Conservation (phyloP, 768 basidiomycete species). For the Xanthoconium stramineum region DNA sequence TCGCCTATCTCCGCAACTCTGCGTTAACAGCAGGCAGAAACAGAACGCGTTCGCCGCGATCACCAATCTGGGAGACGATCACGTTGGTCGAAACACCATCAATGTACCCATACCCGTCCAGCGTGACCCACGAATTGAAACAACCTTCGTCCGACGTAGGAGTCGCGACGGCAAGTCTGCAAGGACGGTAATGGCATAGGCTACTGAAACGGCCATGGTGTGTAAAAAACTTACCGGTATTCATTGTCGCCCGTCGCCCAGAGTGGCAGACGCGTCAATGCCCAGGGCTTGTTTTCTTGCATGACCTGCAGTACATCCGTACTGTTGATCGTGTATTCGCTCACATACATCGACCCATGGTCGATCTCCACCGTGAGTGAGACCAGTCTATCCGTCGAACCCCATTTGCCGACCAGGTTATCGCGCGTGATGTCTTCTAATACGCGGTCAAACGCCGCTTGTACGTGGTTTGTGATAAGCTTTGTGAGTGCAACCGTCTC, state of each 20-base stretch:
- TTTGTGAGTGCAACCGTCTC: conserved; percentile 32
- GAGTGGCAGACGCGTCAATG: conserved; percentile 12
- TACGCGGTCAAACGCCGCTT: conserved; percentile 35
- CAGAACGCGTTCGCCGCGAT: conserved; percentile 5
- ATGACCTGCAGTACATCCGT: conserved; percentile 35
- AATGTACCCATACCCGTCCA: conserved; percentile 27
- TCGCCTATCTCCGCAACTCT: conserved; percentile 6
- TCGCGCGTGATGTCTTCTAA: conserved; percentile 26
- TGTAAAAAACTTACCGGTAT: conserved; percentile 30
- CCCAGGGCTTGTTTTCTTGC: conserved; percentile 14
- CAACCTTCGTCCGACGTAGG: conserved; percentile 18
- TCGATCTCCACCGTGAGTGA: conserved; percentile 33
- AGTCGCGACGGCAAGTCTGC: conserved; percentile 11
- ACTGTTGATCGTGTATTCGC: conserved; percentile 32
- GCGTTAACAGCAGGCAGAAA: conserved; percentile 14
- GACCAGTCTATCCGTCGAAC: conserved; percentile 21
- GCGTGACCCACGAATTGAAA: conserved; percentile 16
- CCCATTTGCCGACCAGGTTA: conserved; percentile 36
- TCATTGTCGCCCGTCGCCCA: conserved; percentile 41
- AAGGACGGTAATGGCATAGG: neutral
- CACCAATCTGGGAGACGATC: neutral
- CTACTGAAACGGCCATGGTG: neutral
- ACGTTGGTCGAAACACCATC: conserved; percentile 22
- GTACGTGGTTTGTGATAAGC: conserved; percentile 32
- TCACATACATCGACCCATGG: conserved; percentile 27